A percentile compares a stretch with the other conserved stretches of the same genome.
Evolutionary conservation across 2,329 filamentous ascomycete genomes (phyloP).

Genomic region (Fusarium liriodendri): DNA sequence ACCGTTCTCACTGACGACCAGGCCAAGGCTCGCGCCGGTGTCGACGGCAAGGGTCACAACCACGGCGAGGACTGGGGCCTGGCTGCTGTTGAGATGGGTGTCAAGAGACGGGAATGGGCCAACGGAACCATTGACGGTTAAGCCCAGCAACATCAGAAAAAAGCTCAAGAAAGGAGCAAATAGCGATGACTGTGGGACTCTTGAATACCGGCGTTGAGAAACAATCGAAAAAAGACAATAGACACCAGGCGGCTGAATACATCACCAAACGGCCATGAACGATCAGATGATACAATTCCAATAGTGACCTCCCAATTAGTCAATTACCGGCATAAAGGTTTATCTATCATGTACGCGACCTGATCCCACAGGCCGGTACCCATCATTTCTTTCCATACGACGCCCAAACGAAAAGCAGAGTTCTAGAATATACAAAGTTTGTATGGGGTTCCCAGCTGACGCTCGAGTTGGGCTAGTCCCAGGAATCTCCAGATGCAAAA

Average conservation of each 20-base stretch:
- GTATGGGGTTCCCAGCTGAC: constrained; percentile 27
- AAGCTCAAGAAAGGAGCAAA: constrained; percentile 6
- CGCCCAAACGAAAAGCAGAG: constrained; percentile 42
- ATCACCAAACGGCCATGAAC: constrained; percentile 15
- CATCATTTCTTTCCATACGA: constrained; percentile 43
- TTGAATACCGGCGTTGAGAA: background rate
- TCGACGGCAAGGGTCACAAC: constrained; percentile 79
- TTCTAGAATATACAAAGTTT: constrained; percentile 47
- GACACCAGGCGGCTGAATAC: background rate
- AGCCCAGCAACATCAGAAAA: background rate
- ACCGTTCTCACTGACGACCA: constrained; percentile 92
- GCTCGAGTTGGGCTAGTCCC: constrained; percentile 37
- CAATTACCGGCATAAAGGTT: constrained; percentile 45
- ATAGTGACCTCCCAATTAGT: constrained; percentile 42
- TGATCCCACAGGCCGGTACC: constrained; percentile 38
- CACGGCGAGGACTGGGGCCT: constrained; percentile 97
- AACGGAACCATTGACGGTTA: constrained; percentile 70
- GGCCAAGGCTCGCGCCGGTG: constrained; percentile 84
- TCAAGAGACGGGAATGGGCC: constrained; percentile 87
- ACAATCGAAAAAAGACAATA: constrained; percentile 2
- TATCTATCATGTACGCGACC: constrained; percentile 47
- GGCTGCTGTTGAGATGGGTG: constrained; percentile 92
- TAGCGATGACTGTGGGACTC: constrained; percentile 3
- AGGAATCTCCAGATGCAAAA: constrained; percentile 43
- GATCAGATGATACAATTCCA: constrained; percentile 2